phyloP scores from a whole-genome alignment of 768 basidiomycete genomes.

The Leucogyrophana mollusca region DNA sequence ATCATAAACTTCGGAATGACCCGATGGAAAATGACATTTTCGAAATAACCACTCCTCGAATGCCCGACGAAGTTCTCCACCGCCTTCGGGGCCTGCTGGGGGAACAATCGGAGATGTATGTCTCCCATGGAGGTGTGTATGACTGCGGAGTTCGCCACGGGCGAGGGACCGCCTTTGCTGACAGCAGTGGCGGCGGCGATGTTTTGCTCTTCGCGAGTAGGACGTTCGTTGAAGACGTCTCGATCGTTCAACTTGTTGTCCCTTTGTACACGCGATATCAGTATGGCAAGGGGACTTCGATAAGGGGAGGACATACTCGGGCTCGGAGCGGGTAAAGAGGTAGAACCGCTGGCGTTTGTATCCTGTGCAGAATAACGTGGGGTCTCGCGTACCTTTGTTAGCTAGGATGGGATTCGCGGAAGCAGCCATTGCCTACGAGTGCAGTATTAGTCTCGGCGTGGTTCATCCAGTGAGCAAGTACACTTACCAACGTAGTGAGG shows the following conservation, averaged over 20 bases:
- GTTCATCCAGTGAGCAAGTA: neutral
- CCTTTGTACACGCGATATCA: slow-evolving; percentile 23
- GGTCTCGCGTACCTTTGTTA: slow-evolving; percentile 81
- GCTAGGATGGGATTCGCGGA: slow-evolving; percentile 94
- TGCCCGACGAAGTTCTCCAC: slow-evolving; percentile 99
- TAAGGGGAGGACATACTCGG: slow-evolving; percentile 63
- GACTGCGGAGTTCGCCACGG: slow-evolving; percentile 74
- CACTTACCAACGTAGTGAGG: slow-evolving; percentile 72
- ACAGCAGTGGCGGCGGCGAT: slow-evolving; percentile 64
- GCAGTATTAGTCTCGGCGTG: slow-evolving; percentile 10
- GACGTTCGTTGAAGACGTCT: slow-evolving; percentile 97
- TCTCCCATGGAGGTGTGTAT: slow-evolving; percentile 97
- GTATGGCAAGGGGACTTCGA: neutral
- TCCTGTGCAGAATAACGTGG: slow-evolving; percentile 89
- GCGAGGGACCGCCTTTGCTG: slow-evolving; percentile 57
- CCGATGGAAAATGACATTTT: slow-evolving; percentile 93
- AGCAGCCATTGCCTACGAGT: slow-evolving; percentile 81
- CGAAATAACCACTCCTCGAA: slow-evolving; percentile 85
- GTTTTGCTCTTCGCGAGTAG: slow-evolving; percentile 93
- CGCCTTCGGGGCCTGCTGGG: slow-evolving; percentile 87
- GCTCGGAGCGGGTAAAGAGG: slow-evolving; percentile 87
- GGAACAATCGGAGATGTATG: slow-evolving; percentile 87
- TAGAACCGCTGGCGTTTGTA: slow-evolving; percentile 94
- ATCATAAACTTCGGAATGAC: slow-evolving; percentile 99
- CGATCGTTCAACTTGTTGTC: slow-evolving; percentile 87